Evolutionary conservation across 2,329 filamentous ascomycete genomes (phyloP), one percentile per base, ranked within the genome.

Genomic region (Colletotrichum karsti): DNA sequence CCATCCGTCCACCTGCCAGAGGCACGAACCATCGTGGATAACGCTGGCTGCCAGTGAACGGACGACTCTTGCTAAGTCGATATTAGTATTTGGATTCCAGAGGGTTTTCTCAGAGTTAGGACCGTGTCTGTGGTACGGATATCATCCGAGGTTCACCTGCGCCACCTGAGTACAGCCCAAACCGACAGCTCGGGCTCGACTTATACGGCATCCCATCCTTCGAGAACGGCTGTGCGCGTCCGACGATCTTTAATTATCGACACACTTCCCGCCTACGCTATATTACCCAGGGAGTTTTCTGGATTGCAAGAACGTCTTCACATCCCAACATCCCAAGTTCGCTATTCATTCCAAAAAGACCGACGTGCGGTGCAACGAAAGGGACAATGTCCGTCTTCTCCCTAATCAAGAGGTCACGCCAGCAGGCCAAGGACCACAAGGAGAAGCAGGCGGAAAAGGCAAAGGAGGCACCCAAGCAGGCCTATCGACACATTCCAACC

Each of bases 401-500:
- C 5, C 80, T 84, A 63, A 82, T 90, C 74, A 84, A 80, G 73
- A 81, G 79, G 70, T 83, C 84, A 70, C 84, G 84, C 66, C 83
- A 87, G 73, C 84, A 87, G 59, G 85, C 87, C 70, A 88, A 89
- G 75, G 83, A 88, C 55, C 81, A 84, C 66, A 85, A 81, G 41
- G 79, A 81, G 46, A 85, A 86, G 73, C 74, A 82, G 67, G 81
- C 78, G 44, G 83, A 85, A 71, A 82, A 85, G 72, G 77, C 82
- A 41, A 83, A 85, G 57, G 82, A 83, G 69, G 39, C 59, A 6
- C 44, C 69, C 3, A 81, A 82, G 59, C 69, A 78, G n/a, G 81
- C 85, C 12, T 91, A 91, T 77, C 85, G 80, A 58, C 89, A 91
- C 74, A 77, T 89, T 20, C 88, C 88, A n/a, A 90, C 82, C 13